Conservation (phyloP, 164 flowering plant genomes). For the Umbilicus rupestris region DNA sequence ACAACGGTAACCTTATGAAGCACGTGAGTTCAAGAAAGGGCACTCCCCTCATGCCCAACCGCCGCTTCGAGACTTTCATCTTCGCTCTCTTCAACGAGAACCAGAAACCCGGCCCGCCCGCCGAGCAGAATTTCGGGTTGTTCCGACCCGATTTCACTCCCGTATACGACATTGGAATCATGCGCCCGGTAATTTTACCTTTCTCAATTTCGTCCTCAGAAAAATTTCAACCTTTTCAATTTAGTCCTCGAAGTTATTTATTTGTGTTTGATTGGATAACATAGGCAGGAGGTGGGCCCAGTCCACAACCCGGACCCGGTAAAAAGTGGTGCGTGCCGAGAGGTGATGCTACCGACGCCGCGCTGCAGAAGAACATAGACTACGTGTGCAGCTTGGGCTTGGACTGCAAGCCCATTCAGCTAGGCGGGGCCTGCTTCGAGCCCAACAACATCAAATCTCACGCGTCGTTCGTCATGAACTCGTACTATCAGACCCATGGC, state of each 20-base stretch:
- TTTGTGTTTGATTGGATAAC: no score
- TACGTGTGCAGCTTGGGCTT: slow-evolving; percentile 30
- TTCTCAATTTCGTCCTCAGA: no score
- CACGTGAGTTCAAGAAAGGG: slow-evolving; percentile 24
- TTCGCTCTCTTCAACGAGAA: slow-evolving; percentile 40
- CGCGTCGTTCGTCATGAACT: slow-evolving; percentile 35
- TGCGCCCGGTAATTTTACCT: slow-evolving; percentile 7
- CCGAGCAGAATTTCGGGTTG: slow-evolving; percentile 36
- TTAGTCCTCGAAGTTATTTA: neutral
- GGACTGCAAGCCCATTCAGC: slow-evolving; percentile 35
- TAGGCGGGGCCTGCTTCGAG: slow-evolving; percentile 29
- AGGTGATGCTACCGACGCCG: slow-evolving; percentile 18
- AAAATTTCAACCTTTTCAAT: no score
- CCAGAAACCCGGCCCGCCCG: slow-evolving; percentile 28
- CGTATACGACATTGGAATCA: slow-evolving; percentile 27
- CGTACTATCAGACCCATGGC: slow-evolving; percentile 28
- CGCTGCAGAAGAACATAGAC: slow-evolving; percentile 33
- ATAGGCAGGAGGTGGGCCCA: slow-evolving; percentile 9
- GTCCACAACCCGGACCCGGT: slow-evolving; percentile 4
- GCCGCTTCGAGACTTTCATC: slow-evolving; percentile 29
- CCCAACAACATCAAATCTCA: slow-evolving; percentile 31
- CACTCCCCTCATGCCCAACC: slow-evolving; percentile 50
- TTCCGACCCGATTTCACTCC: slow-evolving; percentile 34
- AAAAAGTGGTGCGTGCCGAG: slow-evolving; percentile 42
- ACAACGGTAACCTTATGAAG: slow-evolving; percentile 25